Conservation (phyloP, 2,329 filamentous ascomycete species). For the Penicillium vulpinum region DNA sequence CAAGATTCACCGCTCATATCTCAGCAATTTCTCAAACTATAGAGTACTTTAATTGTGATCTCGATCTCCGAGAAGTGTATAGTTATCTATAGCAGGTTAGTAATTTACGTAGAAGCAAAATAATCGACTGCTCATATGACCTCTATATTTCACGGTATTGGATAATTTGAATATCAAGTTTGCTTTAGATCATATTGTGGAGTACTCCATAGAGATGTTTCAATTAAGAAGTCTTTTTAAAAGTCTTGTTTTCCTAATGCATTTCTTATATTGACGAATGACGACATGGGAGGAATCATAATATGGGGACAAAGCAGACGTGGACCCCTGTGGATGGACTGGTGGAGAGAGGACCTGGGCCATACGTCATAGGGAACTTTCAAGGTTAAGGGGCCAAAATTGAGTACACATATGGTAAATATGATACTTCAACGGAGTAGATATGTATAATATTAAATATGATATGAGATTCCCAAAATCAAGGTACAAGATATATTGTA, state of each 20-base stretch:
- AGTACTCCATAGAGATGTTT: no score
- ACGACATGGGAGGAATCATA: constrained; percentile 1
- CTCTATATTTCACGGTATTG: neutral
- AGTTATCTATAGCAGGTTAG: no score
- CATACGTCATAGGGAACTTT: constrained; percentile 3
- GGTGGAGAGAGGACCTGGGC: neutral
- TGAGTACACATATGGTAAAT: neutral
- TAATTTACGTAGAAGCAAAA: neutral
- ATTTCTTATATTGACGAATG: neutral
- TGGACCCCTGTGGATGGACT: neutral
- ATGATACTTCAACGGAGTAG: no score
- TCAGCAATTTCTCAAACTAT: no score
- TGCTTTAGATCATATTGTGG: no score
- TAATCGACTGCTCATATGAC: neutral
- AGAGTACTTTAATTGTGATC: neutral
- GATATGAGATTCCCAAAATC: neutral
- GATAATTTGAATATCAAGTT: neutral
- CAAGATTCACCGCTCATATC: neutral
- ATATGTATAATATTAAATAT: neutral
- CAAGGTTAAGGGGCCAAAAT: neutral
- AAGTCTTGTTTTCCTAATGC: no score
- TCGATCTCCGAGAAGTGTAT: neutral
- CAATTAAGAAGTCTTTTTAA: no score
- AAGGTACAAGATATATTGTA: no score
- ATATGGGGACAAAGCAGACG: neutral